These are phyloP conservation scores for Hymenoscyphus linearis DNA, from an alignment of 2,329 filamentous ascomycete genomes.

Conservation along the genomic window DNA sequence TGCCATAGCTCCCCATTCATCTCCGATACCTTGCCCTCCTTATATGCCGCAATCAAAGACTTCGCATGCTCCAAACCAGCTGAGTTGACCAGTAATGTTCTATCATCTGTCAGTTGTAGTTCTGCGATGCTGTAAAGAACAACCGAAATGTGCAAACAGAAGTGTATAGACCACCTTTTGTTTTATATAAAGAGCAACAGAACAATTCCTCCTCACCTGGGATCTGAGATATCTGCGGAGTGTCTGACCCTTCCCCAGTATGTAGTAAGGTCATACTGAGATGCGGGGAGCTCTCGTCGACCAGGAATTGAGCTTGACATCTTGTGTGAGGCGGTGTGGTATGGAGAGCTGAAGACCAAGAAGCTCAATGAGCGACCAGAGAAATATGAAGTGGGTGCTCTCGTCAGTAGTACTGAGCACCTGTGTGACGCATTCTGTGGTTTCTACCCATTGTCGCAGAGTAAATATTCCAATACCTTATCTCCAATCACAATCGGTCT, in stretches of 20 bases:
- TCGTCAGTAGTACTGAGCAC: neutral
- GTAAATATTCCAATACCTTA: neutral
- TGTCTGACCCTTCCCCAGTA: slow-evolving; percentile 95
- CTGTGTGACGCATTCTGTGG: neutral
- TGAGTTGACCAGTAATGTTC: slow-evolving; percentile 77
- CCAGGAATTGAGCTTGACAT: slow-evolving; percentile 66
- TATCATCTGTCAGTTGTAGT: slow-evolving; percentile 37
- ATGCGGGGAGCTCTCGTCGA: slow-evolving; percentile 77
- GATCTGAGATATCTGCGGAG: slow-evolving; percentile 84
- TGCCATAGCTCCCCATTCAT: slow-evolving; percentile 93
- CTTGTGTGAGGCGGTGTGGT: neutral
- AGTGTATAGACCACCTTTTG: slow-evolving; percentile 21
- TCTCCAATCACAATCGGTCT: neutral
- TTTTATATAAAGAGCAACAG: slow-evolving; percentile 13
- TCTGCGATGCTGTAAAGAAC: neutral
- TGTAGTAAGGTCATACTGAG: slow-evolving; percentile 85
- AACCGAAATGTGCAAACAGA: slow-evolving; percentile 3
- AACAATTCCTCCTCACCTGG: slow-evolving; percentile 63
- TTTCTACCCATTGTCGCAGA: neutral
- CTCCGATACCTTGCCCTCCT: slow-evolving; percentile 68
- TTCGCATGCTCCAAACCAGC: slow-evolving; percentile 83
- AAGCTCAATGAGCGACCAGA: neutral
- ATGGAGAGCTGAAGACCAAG: neutral
- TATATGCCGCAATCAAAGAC: slow-evolving; percentile 74
- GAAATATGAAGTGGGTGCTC: neutral